Evolutionary conservation across 345 rosid species (phyloP).

Genomic region (Stellera chamaejasme): DNA sequence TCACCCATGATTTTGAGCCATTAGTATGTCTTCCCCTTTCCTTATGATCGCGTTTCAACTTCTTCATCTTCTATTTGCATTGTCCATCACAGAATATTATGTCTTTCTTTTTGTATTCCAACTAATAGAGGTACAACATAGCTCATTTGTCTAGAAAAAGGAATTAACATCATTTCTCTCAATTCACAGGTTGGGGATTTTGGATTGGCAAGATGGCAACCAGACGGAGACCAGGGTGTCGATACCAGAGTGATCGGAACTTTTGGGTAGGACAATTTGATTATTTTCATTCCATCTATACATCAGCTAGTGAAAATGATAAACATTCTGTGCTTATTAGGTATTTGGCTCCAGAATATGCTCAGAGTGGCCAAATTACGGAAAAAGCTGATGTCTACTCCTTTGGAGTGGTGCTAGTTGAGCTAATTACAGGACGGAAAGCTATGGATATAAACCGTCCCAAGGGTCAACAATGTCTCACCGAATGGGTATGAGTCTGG

Average conservation of each 20-base stretch:
- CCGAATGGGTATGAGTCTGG: constrained; percentile 73
- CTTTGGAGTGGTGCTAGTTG: constrained; percentile 87
- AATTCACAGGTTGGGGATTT: constrained; percentile 88
- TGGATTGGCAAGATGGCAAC: constrained; percentile 98
- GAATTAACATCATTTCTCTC: neutral
- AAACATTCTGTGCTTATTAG: constrained; percentile 22
- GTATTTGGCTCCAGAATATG: constrained; percentile 95
- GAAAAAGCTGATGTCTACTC: constrained; percentile 97
- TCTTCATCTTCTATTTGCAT: neutral
- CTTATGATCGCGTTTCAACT: neutral
- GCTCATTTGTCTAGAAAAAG: no score
- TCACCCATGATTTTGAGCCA: constrained; percentile 96
- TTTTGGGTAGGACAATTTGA: constrained; percentile 51
- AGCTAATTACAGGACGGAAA: constrained; percentile 93
- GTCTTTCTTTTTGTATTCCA: neutral
- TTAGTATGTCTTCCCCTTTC: constrained; percentile 40
- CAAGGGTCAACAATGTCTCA: constrained; percentile 86
- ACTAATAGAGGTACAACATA: no score
- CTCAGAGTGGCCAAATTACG: constrained; percentile 94
- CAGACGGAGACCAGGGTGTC: constrained; percentile 90
- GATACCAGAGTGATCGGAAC: constrained; percentile 95
- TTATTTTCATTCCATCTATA: constrained; percentile 6
- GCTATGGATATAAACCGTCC: constrained; percentile 90
- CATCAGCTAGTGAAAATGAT: neutral
- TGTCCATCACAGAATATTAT: neutral